Evolutionary conservation across 2,329 filamentous ascomycete species (phyloP).

Genomic region (Ceratocystis harringtonii): DNA sequence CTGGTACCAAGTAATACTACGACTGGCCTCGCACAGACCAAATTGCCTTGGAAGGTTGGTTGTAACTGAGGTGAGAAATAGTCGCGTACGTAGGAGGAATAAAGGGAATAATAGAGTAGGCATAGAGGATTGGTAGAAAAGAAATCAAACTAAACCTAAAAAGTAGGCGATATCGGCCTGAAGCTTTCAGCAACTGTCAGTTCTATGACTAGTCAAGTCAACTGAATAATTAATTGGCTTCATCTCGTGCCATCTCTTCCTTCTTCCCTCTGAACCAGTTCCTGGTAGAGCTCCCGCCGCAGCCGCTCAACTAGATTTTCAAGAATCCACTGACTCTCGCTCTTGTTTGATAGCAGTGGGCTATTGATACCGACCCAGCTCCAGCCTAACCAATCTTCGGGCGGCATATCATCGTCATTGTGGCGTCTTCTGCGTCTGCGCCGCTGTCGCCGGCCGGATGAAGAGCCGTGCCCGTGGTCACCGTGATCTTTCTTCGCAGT

Average conservation of each 20-base stretch:
- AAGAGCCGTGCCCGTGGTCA: background rate
- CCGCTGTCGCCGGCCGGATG: background rate
- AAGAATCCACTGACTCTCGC: constrained; percentile 60
- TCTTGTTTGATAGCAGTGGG: constrained; percentile 52
- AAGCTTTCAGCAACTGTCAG: background rate
- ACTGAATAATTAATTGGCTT: too few species aligned
- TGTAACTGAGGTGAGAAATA: background rate
- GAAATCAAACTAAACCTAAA: background rate
- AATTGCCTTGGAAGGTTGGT: background rate
- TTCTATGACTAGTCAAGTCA: background rate
- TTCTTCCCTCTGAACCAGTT: constrained; percentile 18
- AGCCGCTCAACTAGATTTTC: constrained; percentile 46
- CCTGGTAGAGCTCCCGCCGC: constrained; percentile 36
- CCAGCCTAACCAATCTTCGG: constrained; percentile 13
- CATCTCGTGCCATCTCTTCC: background rate
- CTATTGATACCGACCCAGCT: constrained; percentile 53
- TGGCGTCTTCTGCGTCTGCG: constrained; percentile 2
- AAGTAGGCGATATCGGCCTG: background rate
- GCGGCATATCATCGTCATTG: constrained; percentile 2
- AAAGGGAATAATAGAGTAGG: background rate
- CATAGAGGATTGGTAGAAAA: too few species aligned
- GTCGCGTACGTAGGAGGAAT: background rate
- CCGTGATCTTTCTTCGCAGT: constrained; percentile 2
- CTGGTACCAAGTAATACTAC: background rate
- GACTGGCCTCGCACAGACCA: background rate